Percentiles rank a stretch among this genome's conserved stretches.
Conservation (phyloP, 2,329 filamentous ascomycete genomes). For the Cytospora paraplurivora region DNA sequence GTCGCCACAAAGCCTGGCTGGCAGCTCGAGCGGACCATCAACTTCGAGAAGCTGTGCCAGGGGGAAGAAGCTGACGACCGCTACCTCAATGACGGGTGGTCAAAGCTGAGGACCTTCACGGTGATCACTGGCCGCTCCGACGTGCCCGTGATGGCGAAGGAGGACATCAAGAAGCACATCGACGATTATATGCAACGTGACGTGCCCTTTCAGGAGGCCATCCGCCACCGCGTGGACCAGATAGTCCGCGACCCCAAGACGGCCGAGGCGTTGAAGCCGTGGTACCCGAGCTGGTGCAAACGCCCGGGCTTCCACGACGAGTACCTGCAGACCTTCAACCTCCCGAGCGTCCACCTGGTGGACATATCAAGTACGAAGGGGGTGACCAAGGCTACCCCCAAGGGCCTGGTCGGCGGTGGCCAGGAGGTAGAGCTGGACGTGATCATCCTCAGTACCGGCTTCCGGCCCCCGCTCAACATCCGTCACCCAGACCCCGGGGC, state of each 20-base stretch:
- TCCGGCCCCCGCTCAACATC: neutral
- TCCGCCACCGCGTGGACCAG: slow-evolving; percentile 43
- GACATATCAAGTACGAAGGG: slow-evolving; percentile 49
- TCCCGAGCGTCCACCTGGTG: slow-evolving; percentile 49
- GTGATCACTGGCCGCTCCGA: slow-evolving; percentile 33
- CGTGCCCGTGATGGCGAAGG: slow-evolving; percentile 39
- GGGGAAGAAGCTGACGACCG: slow-evolving; percentile 14
- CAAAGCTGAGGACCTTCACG: slow-evolving; percentile 8
- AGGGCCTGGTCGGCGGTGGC: slow-evolving; percentile 8
- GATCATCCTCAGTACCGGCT: slow-evolving; percentile 31
- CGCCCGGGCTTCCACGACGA: slow-evolving; percentile 54
- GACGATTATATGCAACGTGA: slow-evolving; percentile 45
- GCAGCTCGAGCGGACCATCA: slow-evolving; percentile 49
- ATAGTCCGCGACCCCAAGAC: slow-evolving; percentile 46
- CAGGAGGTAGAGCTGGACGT: slow-evolving; percentile 19
- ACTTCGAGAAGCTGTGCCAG: slow-evolving; percentile 40
- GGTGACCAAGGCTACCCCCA: slow-evolving; percentile 5
- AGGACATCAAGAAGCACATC: slow-evolving; percentile 42
- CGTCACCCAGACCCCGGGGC: slow-evolving; percentile 27
- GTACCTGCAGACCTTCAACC: slow-evolving; percentile 52
- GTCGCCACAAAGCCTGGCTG: slow-evolving; percentile 47
- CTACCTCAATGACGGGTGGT: slow-evolving; percentile 50
- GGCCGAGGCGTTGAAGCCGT: slow-evolving; percentile 49
- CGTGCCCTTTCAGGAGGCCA: slow-evolving; percentile 42
- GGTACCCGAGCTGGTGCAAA: slow-evolving; percentile 56